Conservation (phyloP, 108 stramenopile genomes). For the Nannochloropsis oceanica region DNA sequence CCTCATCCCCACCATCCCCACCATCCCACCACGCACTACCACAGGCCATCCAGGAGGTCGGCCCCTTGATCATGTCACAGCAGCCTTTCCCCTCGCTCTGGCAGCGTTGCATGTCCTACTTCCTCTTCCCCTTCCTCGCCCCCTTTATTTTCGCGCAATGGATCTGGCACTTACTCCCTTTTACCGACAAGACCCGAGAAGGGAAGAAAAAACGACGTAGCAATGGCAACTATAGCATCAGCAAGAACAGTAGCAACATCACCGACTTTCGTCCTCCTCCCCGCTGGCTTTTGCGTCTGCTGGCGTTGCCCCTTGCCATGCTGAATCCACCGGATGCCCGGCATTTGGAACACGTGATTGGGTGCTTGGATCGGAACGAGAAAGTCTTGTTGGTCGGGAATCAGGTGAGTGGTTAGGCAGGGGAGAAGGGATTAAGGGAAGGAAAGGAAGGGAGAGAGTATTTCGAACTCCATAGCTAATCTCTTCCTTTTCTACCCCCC, state of each 20-base stretch:
- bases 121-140: background rate
- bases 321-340: background rate
- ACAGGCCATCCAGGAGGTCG: too few relatives aligned
- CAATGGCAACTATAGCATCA: background rate
- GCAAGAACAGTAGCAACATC: background rate
- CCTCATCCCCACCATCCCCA: too few relatives aligned
- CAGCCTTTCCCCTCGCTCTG: background rate
- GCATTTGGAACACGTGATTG: background rate
- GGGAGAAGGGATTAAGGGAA: too few relatives aligned
- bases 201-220: background rate
- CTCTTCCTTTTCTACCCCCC: background rate
- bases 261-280: background rate
- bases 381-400: background rate
- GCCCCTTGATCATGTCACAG: too few relatives aligned
- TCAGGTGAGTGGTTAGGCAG: background rate
- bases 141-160: background rate
- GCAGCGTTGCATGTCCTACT: background rate
- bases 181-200: background rate
- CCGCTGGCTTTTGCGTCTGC: background rate
- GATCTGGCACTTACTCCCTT: background rate
- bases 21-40: too few relatives aligned
- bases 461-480: too few relatives aligned
- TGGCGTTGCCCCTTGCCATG: background rate
- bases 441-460: too few relatives aligned
- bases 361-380: background rate